Evolutionary conservation across 805 yeast genomes (phyloP).

Genomic region (Suhomyces emberorum): DNA sequence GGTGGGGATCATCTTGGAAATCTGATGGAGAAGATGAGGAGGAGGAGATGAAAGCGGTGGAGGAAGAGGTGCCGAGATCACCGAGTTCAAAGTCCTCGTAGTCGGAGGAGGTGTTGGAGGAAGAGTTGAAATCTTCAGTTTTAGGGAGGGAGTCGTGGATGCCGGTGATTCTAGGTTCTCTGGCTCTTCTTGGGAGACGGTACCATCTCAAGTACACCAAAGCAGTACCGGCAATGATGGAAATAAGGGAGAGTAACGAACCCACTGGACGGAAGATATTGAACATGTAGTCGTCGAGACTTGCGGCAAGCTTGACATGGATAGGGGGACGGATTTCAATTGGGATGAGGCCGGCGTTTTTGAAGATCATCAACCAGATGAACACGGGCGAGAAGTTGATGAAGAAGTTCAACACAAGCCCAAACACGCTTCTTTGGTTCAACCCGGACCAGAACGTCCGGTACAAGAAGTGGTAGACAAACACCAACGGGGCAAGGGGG

Average conservation of each 20-base stretch:
- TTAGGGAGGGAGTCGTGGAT: neutral
- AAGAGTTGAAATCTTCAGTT: neutral
- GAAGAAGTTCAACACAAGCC: conserved; percentile 42
- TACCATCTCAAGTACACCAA: conserved; percentile 13
- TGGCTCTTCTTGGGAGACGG: conserved; percentile 4
- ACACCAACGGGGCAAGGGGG: conserved; percentile 3
- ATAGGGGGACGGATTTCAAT: conserved; percentile 50
- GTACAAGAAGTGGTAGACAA: conserved; percentile 10
- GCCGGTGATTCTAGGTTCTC: neutral
- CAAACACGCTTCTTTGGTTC: conserved; percentile 37
- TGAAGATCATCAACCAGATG: conserved; percentile 54
- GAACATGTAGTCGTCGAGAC: conserved; percentile 42
- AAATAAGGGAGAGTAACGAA: conserved; percentile 1
- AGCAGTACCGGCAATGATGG: conserved; percentile 1
- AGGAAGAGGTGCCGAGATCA: neutral
- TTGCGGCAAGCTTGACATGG: conserved; percentile 45
- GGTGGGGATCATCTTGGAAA: conserved; percentile 10
- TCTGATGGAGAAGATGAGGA: conserved; percentile 7
- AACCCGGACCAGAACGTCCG: conserved; percentile 23
- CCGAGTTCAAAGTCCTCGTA: conserved; percentile 1
- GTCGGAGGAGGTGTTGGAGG: conserved; percentile 1
- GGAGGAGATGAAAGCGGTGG: neutral
- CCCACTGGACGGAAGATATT: conserved; percentile 11
- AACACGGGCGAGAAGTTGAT: conserved; percentile 52
- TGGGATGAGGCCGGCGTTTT: conserved; percentile 59